Conservation (phyloP, 208 protist genomes). For the Trypanosoma boissoni region DNA sequence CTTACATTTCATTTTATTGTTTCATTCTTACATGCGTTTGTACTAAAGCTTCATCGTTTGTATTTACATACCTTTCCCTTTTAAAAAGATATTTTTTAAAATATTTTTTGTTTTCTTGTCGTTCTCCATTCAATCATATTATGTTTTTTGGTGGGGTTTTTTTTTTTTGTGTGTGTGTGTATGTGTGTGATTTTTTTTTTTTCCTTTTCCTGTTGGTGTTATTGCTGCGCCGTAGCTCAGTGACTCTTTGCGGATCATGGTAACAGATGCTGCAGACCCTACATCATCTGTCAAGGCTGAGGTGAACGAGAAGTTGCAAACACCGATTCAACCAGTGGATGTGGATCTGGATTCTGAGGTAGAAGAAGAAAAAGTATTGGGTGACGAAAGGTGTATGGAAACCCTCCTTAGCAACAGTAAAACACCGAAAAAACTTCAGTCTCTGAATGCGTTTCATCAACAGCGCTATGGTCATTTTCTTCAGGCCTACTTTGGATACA, state of each 20-base stretch:
- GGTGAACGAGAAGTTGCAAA: conserved; percentile 1
- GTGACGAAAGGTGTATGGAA: neutral
- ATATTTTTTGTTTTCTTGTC: neutral
- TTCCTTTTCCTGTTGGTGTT: conserved; percentile 6
- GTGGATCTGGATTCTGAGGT: no score
- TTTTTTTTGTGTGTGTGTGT: neutral
- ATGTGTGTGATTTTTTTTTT: neutral
- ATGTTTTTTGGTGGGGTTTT: neutral
- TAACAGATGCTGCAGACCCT: no score
- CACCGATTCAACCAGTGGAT: no score
- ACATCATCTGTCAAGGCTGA: neutral
- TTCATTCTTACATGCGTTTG: no score
- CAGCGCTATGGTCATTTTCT: conserved; percentile 69
- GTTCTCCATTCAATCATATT: neutral
- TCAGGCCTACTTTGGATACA: conserved; percentile 60
- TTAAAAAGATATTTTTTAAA: no score
- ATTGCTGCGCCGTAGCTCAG: neutral
- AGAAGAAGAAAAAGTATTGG: neutral
- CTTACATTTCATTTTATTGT: no score
- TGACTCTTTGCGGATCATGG: neutral
- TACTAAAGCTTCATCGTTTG: no score
- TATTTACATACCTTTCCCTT: no score
- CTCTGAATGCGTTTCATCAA: conserved; percentile 49
- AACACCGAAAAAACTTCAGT: conserved; percentile 3
- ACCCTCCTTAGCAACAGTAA: neutral